phyloP scores from a whole-genome alignment of 306 rosid genomes.

The Biancaea sappan region DNA sequence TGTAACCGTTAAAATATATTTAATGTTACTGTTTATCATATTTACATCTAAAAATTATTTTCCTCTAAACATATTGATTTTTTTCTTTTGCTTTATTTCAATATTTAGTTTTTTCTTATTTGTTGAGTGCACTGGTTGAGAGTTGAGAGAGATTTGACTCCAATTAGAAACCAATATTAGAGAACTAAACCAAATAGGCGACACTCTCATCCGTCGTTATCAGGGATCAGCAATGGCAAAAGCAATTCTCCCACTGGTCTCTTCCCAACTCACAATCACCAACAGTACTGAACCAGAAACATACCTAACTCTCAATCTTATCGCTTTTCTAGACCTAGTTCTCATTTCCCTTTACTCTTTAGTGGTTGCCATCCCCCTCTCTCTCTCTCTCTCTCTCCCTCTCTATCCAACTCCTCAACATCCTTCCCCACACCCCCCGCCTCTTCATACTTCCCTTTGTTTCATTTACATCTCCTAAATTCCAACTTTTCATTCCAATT shows the following conservation, averaged over 20 bases:
- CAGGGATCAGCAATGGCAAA: constrained; percentile 29
- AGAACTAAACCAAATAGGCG: constrained; percentile 42
- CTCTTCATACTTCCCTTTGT: neutral
- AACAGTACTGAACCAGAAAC: constrained; percentile 57
- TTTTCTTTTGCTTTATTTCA: too few relatives aligned
- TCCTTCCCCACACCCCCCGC: too few relatives aligned
- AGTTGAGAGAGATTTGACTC: constrained; percentile 23
- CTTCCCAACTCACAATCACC: constrained; percentile 33
- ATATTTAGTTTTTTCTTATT: neutral
- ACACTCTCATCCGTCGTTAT: constrained; percentile 48
- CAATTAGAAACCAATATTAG: neutral
- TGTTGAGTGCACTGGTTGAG: neutral
- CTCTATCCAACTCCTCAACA: constrained; percentile 16
- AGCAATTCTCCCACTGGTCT: constrained; percentile 40
- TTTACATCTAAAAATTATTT: too few relatives aligned
- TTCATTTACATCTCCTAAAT: neutral
- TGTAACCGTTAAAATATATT: too few relatives aligned
- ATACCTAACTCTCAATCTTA: constrained; percentile 77
- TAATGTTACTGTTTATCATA: too few relatives aligned
- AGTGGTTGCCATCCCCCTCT: constrained; percentile 61
- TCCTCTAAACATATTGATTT: neutral
- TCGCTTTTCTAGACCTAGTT: constrained; percentile 60
- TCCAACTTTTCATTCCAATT: neutral
- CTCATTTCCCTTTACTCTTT: constrained; percentile 44
- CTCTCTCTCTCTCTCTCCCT: constrained; percentile 46